Evolutionary conservation across 2,329 filamentous ascomycete species (phyloP).

Genomic region (Trichothecium sympodiale): DNA sequence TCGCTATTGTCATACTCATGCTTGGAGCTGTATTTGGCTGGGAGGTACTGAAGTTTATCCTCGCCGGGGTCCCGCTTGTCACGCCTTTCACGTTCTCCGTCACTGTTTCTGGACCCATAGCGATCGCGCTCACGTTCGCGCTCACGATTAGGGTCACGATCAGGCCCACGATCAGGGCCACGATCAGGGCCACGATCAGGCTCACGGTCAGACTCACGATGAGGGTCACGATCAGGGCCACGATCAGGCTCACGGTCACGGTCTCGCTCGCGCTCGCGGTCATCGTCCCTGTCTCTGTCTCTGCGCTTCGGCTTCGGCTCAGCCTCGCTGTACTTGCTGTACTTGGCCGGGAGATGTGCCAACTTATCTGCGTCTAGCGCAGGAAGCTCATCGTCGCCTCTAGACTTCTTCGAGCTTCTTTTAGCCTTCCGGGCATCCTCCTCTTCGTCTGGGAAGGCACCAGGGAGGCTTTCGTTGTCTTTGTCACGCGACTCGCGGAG

Average conservation of each 20-base stretch:
- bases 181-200: no score
- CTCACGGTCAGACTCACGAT: no score
- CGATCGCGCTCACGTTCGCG: no score
- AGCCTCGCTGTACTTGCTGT: slow-evolving; percentile 14
- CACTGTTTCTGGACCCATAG: not conserved
- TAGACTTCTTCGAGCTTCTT: slow-evolving; percentile 1
- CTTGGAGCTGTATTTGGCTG: slow-evolving; percentile 33
- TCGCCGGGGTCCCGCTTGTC: slow-evolving; percentile 9
- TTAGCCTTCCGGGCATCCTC: not conserved
- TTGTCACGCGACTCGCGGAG: slow-evolving; percentile 24
- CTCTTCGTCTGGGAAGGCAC: slow-evolving; percentile 22
- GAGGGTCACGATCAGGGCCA: no score
- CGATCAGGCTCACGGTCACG: no score
- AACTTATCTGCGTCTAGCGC: slow-evolving; percentile 14
- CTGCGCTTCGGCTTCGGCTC: not conserved
- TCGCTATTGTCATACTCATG: slow-evolving; percentile 13
- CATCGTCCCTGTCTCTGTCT: not conserved
- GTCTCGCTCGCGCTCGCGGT: no score
- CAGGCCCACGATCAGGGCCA: no score
- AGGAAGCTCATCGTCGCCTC: slow-evolving; percentile 1
- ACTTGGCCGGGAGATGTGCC: slow-evolving; percentile 28
- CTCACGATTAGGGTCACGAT: no score
- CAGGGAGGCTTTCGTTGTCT: slow-evolving; percentile 18
- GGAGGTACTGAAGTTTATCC: slow-evolving; percentile 29
- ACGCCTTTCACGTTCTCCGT: slow-evolving; percentile 5